phyloP scores from a whole-genome alignment of 2,329 filamentous ascomycete genomes.

The Teratosphaeria destructans region DNA sequence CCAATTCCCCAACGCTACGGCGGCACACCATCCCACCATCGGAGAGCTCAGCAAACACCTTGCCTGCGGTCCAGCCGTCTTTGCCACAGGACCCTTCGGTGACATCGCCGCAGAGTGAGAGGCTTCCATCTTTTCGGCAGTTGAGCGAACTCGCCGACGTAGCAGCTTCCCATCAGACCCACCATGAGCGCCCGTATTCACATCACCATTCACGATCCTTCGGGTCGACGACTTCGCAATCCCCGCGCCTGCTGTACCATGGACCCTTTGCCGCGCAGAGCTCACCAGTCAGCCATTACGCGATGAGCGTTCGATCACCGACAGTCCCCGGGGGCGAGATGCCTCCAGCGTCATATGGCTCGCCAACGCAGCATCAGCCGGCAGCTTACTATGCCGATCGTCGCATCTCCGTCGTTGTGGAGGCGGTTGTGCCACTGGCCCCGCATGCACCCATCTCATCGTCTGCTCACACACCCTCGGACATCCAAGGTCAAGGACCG shows the following conservation, averaged over 20 bases:
- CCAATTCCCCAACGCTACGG: conserved; percentile 14
- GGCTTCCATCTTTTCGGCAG: conserved; percentile 24
- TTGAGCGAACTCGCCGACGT: conserved; percentile 23
- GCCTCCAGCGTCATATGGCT: conserved; percentile 11
- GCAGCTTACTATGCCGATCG: conserved; percentile 15
- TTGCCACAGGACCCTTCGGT: conserved; percentile 9
- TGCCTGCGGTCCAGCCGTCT: conserved; percentile 16
- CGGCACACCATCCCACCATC: conserved; percentile 11
- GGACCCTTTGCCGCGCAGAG: conserved; percentile 16
- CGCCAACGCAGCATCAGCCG: conserved; percentile 11
- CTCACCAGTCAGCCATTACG: conserved; percentile 15
- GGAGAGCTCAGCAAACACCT: conserved; percentile 5
- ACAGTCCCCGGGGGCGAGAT: conserved; percentile 16
- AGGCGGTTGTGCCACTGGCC: neutral
- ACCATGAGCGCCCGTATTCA: conserved; percentile 8
- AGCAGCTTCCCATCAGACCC: conserved; percentile 14
- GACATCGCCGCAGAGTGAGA: conserved; percentile 16
- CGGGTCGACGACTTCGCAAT: conserved; percentile 20
- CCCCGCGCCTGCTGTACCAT: conserved; percentile 16
- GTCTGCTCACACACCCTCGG: conserved; percentile 1
- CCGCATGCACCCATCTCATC: neutral
- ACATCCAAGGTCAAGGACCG: conserved; percentile 3
- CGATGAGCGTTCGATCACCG: conserved; percentile 14
- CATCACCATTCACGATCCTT: conserved; percentile 20
- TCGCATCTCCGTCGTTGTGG: conserved; percentile 11